Percentiles rank a stretch among this genome's conserved stretches.
These are phyloP conservation scores for Morella rubra DNA, from an alignment of 306 rosid species.

Conservation along the genomic window DNA sequence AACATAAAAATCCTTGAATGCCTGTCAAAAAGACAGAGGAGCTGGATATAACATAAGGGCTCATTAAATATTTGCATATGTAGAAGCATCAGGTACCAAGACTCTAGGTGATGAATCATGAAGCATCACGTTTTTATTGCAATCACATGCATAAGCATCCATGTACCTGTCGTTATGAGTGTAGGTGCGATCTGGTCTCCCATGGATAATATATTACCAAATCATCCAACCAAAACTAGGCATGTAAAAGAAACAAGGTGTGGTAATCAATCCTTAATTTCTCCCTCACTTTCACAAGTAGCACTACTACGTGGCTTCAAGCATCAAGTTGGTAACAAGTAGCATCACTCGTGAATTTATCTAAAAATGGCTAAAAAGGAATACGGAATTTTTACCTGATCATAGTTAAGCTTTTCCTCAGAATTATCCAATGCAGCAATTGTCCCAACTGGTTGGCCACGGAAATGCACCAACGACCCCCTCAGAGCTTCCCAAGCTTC, in stretches of 20 bases:
- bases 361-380: not conserved
- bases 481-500: slow-evolving; percentile 86
- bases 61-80: not conserved
- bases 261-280: not conserved
- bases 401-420: slow-evolving; percentile 78
- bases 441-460: slow-evolving; percentile 85
- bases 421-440: slow-evolving; percentile 83
- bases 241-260: not conserved
- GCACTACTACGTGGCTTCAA: not conserved
- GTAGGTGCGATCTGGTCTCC: not conserved
- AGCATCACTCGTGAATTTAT: not conserved
- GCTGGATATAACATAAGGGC: not conserved
- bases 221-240: not conserved
- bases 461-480: slow-evolving; percentile 73
- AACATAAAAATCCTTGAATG: not conserved
- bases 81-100: not conserved
- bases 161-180: not conserved
- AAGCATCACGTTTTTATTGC: not conserved
- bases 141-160: not conserved
- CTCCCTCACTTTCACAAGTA: not conserved
- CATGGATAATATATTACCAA: not conserved
- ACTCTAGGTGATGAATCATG: not conserved
- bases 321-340: not conserved
- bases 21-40: not conserved
- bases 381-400: slow-evolving; percentile 41